Evolutionary conservation across 495 filamentous ascomycete genomes (phyloP).

Genomic region (Penicillium mononematosum): DNA sequence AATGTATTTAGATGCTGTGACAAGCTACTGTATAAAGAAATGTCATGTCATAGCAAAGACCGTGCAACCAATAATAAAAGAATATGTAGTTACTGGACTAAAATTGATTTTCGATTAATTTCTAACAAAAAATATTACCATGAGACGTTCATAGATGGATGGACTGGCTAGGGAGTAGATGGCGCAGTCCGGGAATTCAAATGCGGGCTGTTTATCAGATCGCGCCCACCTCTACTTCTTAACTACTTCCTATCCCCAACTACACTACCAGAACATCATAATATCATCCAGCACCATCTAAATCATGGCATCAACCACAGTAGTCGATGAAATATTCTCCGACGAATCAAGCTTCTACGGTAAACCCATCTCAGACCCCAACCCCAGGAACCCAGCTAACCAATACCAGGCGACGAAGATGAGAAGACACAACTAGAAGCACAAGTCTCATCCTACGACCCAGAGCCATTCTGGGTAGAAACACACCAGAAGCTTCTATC

Average conservation of each 20-base stretch:
- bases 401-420: slow-evolving; percentile 54
- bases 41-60: background rate
- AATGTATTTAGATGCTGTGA: background rate
- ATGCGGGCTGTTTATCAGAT: background rate
- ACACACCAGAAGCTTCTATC: slow-evolving; percentile 35
- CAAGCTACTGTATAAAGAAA: background rate
- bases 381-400: slow-evolving; percentile 11
- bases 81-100: too few species aligned
- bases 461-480: slow-evolving; percentile 45
- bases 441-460: slow-evolving; percentile 42
- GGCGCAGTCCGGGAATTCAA: background rate
- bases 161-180: background rate
- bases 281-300: background rate
- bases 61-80: background rate
- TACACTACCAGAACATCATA: background rate
- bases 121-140: background rate
- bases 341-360: slow-evolving; percentile 76
- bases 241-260: background rate
- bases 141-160: background rate
- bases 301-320: slow-evolving; percentile 9
- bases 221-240: background rate
- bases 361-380: slow-evolving; percentile 20
- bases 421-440: slow-evolving; percentile 39
- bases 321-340: slow-evolving; percentile 41
- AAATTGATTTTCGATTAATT: background rate